These are phyloP conservation scores for Pachyrhizus erosus DNA, from an alignment of 306 rosid genomes.

Conservation along the genomic window DNA sequence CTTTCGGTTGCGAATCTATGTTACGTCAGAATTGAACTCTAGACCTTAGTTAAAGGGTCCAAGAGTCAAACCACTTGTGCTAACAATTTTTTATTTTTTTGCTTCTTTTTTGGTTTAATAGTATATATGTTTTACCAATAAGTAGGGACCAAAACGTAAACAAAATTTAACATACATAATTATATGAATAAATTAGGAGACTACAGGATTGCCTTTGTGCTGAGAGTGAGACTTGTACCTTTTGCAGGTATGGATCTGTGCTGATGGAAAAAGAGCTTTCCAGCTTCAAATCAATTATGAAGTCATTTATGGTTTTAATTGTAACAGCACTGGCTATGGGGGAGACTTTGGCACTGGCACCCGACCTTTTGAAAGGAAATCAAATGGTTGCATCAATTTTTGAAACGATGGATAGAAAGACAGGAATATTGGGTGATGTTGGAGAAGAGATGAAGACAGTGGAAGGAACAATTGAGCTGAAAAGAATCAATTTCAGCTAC, in stretches of 20 bases:
- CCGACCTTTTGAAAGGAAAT: slow-evolving; percentile 86
- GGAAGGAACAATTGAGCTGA: slow-evolving; percentile 82
- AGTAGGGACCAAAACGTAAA: neutral
- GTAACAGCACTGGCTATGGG: slow-evolving; percentile 95
- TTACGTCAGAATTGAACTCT: too few relatives aligned
- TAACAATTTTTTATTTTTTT: too few relatives aligned
- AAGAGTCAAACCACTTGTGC: too few relatives aligned
- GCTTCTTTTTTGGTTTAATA: slow-evolving; percentile 15
- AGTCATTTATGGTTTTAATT: slow-evolving; percentile 85
- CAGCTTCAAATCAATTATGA: slow-evolving; percentile 82
- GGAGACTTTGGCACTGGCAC: slow-evolving; percentile 86
- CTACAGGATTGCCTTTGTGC: neutral
- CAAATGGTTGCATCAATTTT: slow-evolving; percentile 92
- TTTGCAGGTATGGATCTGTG: slow-evolving; percentile 85
- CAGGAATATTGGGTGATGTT: slow-evolving; percentile 57
- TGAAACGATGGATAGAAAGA: slow-evolving; percentile 71
- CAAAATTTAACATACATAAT: neutral
- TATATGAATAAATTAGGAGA: neutral
- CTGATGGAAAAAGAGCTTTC: slow-evolving; percentile 79
- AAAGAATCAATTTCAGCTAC: slow-evolving; percentile 64
- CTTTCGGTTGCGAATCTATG: too few relatives aligned
- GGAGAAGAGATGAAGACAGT: slow-evolving; percentile 71
- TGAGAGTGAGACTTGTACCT: slow-evolving; percentile 8
- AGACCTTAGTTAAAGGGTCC: too few relatives aligned
- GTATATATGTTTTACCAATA: neutral